A percentile compares a stretch with the other conserved stretches of the same genome.
These are phyloP conservation scores for Yamadazyma akitaensis DNA, from an alignment of 805 yeast species.

Conservation along the genomic window DNA sequence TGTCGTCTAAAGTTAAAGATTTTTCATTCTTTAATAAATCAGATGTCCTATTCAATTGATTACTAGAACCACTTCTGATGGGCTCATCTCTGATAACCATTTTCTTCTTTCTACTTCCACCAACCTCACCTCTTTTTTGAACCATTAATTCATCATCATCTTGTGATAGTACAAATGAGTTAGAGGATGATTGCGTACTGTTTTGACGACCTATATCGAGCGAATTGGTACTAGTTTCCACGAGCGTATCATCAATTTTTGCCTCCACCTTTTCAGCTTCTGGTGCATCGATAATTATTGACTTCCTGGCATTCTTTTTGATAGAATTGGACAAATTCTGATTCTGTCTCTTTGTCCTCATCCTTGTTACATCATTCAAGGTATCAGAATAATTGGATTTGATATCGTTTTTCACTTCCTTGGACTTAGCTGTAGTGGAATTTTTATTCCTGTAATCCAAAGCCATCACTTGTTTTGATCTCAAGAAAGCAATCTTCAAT, in stretches of 20 bases:
- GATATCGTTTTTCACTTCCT: conserved; percentile 7
- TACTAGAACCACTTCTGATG: conserved; percentile 26
- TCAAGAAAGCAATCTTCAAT: conserved; percentile 76
- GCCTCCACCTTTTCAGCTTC: conserved; percentile 41
- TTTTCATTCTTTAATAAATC: conserved; percentile 75
- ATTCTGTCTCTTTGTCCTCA: conserved; percentile 70
- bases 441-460: conserved; percentile 10
- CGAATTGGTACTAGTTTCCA: conserved; percentile 1
- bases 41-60: conserved; percentile 58
- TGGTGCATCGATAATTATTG: conserved; percentile 64
- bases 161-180: conserved; percentile 25
- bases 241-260: conserved; percentile 12
- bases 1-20: conserved; percentile 89
- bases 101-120: conserved; percentile 15
- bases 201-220: conserved; percentile 14
- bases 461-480: conserved; percentile 65
- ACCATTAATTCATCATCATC: conserved; percentile 26
- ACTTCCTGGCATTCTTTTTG: conserved; percentile 61
- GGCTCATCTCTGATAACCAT: conserved; percentile 38
- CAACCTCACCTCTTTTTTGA: conserved; percentile 13
- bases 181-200: conserved; percentile 23
- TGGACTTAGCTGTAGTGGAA: background rate
- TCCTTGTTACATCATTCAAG: conserved; percentile 69
- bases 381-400: conserved; percentile 13
- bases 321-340: conserved; percentile 52